phyloP scores from a whole-genome alignment of 2,329 filamentous ascomycete genomes.

The Fusarium keratoplasticum region DNA sequence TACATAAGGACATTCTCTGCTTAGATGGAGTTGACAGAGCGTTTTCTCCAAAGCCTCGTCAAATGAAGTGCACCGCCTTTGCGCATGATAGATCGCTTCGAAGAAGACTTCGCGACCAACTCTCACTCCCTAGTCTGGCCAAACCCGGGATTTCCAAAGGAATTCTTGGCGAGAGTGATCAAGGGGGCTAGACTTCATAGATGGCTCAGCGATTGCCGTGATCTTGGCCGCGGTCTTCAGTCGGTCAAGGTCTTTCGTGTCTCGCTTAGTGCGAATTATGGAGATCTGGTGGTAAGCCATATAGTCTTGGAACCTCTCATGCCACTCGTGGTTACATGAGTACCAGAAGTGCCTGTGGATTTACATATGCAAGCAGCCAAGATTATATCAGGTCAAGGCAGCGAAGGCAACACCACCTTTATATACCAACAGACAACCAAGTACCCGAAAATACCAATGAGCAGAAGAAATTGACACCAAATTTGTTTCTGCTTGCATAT shows the following conservation, averaged over 20 bases:
- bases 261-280: neutral
- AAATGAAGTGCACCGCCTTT: neutral
- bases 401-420: neutral
- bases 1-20: too few species aligned
- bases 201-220: neutral
- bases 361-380: neutral
- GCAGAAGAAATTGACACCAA: neutral
- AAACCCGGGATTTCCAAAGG: accelerated
- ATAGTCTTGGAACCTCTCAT: neutral
- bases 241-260: neutral
- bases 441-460: neutral
- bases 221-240: neutral
- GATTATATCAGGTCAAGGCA: neutral
- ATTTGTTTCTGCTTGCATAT: too few species aligned
- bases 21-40: neutral
- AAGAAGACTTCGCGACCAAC: neutral
- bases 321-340: neutral
- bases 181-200: neutral
- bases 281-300: accelerated
- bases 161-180: neutral
- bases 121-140: accelerated
- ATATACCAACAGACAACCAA: neutral
- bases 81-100: neutral
- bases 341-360: neutral
- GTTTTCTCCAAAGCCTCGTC: neutral